These are phyloP conservation scores for Glomus cerebriforme DNA, from an alignment of 192 early-diverging fungal genomes.

Conservation along the genomic window DNA sequence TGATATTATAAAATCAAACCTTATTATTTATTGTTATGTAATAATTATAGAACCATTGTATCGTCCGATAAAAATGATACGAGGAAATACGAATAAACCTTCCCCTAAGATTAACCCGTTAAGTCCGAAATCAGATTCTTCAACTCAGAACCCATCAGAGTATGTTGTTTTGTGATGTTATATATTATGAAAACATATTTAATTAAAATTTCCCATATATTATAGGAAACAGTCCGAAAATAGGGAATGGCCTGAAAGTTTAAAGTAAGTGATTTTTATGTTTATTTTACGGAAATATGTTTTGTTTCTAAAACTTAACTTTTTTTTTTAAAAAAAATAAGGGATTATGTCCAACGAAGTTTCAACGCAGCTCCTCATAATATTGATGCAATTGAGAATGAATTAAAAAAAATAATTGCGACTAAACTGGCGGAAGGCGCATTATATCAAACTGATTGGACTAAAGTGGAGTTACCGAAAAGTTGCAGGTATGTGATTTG, in stretches of 20 bases:
- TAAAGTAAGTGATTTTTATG: slow-evolving; percentile 7
- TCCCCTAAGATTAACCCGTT: not conserved
- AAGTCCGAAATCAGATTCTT: not conserved
- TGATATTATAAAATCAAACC: not conserved
- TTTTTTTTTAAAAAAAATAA: slow-evolving; percentile 37
- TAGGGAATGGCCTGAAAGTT: slow-evolving; percentile 28
- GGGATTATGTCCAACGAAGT: slow-evolving; percentile 44
- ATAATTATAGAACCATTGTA: slow-evolving; percentile 15
- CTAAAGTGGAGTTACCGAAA: slow-evolving; percentile 65
- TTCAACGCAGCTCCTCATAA: slow-evolving; percentile 42
- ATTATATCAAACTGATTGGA: slow-evolving; percentile 68
- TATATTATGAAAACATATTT: not conserved
- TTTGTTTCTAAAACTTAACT: not conserved
- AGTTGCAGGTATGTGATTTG: slow-evolving; percentile 33
- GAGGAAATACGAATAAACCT: slow-evolving; percentile 5
- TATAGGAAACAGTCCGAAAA: slow-evolving; percentile 5
- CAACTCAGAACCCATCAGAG: not conserved
- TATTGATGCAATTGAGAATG: slow-evolving; percentile 48
- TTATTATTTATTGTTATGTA: not conserved
- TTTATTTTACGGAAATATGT: not conserved
- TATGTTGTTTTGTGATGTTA: not conserved
- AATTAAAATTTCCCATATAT: not conserved
- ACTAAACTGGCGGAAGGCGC: slow-evolving; percentile 43
- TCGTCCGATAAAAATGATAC: slow-evolving; percentile 8
- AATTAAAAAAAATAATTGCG: slow-evolving; percentile 60